A percentile compares a stretch with the other conserved stretches of the same genome.
phyloP scores from a whole-genome alignment of 495 filamentous ascomycete species.

The Penicillium tannophilum region DNA sequence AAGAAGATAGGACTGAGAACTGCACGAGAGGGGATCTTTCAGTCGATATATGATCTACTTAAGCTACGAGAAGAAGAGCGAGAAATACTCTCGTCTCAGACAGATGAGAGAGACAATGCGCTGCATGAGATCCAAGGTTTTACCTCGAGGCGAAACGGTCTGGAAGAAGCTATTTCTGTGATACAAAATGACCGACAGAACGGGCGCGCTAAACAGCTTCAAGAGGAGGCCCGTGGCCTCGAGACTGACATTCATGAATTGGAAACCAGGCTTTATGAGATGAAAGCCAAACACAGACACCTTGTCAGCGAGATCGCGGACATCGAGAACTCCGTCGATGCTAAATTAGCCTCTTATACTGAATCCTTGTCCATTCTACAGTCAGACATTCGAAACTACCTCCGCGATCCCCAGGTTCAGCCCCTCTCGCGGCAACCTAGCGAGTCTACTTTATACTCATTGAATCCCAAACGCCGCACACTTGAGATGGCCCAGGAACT shows the following conservation, averaged over 20 bases:
- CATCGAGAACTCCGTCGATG: conserved; percentile 63
- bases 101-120: conserved; percentile 58
- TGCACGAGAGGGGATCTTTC: conserved; percentile 71
- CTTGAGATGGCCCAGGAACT: conserved; percentile 75
- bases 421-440: conserved; percentile 37
- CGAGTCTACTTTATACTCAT: conserved; percentile 45
- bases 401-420: conserved; percentile 46
- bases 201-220: conserved; percentile 41
- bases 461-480: conserved; percentile 71
- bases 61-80: conserved; percentile 73
- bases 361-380: conserved; percentile 57
- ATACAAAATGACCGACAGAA: conserved; percentile 44
- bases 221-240: conserved; percentile 54
- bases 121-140: conserved; percentile 64
- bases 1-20: conserved; percentile 62
- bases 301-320: conserved; percentile 63
- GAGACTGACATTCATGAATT: conserved; percentile 63
- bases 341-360: conserved; percentile 61
- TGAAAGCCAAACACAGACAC: conserved; percentile 64
- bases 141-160: conserved; percentile 49
- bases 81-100: conserved; percentile 57
- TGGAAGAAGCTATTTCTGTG: conserved; percentile 48
- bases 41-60: conserved; percentile 71
- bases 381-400: conserved; percentile 47
- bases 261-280: conserved; percentile 65